Base-by-base conservation (phyloP, 805 yeast genomes). In the Wickerhamomyces kurtzmanii region DNA sequence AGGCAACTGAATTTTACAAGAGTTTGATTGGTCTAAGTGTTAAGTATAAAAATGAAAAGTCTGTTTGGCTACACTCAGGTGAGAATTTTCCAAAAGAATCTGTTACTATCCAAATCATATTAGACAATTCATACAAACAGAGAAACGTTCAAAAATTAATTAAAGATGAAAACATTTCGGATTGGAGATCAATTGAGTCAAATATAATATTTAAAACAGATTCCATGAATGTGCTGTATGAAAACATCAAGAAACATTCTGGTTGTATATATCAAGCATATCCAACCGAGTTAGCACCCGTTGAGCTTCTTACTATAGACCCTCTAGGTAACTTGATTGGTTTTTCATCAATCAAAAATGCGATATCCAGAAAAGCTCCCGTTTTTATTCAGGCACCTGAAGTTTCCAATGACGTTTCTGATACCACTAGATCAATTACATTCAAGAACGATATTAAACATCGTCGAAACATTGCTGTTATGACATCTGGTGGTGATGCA, bases 401-500 rank as follows among this genome's bases (percentile, higher is more conserved):
- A n/a, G n/a, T n/a, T n/a, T n/a, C n/a, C n/a, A n/a, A n/a, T n/a
- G n/a, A n/a, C n/a, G n/a, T n/a, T n/a, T n/a, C n/a, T n/a, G n/a
- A n/a, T n/a, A n/a, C n/a, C n/a, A n/a, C n/a, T n/a, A n/a, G n/a
- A n/a, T n/a, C n/a, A n/a, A n/a, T n/a, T n/a, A n/a, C n/a, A n/a
- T n/a, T n/a, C n/a, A n/a, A n/a, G n/a, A n/a, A n/a, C 6, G 27
- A 29, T 4, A 19, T 8, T 10, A 24, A 29, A 21, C 48, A 35
- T 34, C 52, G 57, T 43, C 59, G 74, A 55, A 72, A 75, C 41
- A 83, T 91, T 38, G 98, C 94, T 5, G 91, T 91, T 28, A 86
- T 91, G 89, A 91, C 97, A 5, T 84, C 95, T 1, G 98, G 98
- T 43, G 98, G 99, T 57, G 99, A 91, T 52, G 82, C 97, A 29